Evolutionary conservation across 2,329 filamentous ascomycete species (phyloP).

Genomic region (Karstenula rhodostoma): DNA sequence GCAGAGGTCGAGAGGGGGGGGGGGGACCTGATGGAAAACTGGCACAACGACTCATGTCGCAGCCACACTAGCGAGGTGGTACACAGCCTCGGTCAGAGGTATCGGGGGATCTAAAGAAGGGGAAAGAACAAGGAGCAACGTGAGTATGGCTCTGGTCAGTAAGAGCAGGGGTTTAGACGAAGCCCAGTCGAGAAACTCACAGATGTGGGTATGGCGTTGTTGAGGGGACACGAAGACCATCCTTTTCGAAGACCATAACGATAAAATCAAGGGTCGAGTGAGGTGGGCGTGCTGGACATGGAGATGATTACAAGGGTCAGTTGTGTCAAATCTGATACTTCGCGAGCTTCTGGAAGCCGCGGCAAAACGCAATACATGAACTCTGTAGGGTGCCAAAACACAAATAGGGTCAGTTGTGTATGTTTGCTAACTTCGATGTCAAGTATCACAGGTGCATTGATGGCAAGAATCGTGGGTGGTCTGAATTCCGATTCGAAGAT

Average conservation of each 20-base stretch:
- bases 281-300: too few relatives aligned
- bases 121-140: background rate
- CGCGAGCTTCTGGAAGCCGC: too few relatives aligned
- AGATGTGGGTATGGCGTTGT: background rate
- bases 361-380: too few relatives aligned
- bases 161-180: background rate
- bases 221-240: background rate
- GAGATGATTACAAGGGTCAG: too few relatives aligned
- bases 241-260: background rate
- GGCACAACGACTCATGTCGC: background rate
- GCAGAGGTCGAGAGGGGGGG: background rate
- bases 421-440: background rate
- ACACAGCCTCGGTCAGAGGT: background rate
- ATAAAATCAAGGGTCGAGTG: background rate
- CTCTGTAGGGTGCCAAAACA: too few relatives aligned
- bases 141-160: background rate
- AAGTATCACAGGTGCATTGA: too few relatives aligned
- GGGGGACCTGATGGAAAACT: background rate
- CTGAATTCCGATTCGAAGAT: too few relatives aligned
- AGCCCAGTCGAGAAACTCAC: background rate
- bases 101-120: background rate
- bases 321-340: too few relatives aligned
- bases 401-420: background rate
- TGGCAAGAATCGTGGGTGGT: too few relatives aligned
- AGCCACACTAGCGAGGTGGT: background rate